phyloP scores from a whole-genome alignment of 2,329 filamentous ascomycete genomes.

The Colletotrichum orchidophilum region DNA sequence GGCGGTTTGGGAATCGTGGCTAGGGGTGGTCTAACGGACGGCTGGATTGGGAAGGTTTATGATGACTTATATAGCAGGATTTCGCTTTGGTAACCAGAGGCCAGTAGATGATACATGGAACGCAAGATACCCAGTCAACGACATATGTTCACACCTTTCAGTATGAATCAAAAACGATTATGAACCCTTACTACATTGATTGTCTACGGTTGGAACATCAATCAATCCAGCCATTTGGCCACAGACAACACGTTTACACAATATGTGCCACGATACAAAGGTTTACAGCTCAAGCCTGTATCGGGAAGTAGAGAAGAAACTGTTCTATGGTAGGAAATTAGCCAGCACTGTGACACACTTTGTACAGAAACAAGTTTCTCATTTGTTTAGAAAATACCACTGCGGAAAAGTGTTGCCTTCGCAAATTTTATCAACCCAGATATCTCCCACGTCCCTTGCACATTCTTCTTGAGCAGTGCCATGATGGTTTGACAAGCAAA shows the following conservation, averaged over 20 bases:
- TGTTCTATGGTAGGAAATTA: background rate
- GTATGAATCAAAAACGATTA: background rate
- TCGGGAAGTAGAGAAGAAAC: background rate
- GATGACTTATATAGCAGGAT: constrained; percentile 70
- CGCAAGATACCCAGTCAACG: background rate
- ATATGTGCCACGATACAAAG: no score
- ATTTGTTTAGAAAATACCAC: background rate
- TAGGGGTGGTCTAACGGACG: constrained; percentile 72
- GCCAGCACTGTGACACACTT: background rate
- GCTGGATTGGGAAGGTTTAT: constrained; percentile 85
- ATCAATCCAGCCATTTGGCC: background rate
- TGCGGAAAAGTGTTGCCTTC: background rate
- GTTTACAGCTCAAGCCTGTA: no score
- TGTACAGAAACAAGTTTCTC: background rate
- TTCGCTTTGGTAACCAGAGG: constrained; percentile 23
- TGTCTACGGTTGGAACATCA: no score
- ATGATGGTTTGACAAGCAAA: background rate
- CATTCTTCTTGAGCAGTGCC: background rate
- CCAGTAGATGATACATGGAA: background rate
- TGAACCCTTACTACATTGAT: no score
- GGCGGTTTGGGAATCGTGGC: constrained; percentile 84
- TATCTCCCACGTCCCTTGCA: background rate
- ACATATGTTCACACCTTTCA: background rate
- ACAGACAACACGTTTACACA: no score
- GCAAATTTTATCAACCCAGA: background rate